Percentiles rank a stretch among this genome's conserved stretches.
Evolutionary conservation across 306 rosid genomes (phyloP).

Genomic region (Fragaria iinumae): DNA sequence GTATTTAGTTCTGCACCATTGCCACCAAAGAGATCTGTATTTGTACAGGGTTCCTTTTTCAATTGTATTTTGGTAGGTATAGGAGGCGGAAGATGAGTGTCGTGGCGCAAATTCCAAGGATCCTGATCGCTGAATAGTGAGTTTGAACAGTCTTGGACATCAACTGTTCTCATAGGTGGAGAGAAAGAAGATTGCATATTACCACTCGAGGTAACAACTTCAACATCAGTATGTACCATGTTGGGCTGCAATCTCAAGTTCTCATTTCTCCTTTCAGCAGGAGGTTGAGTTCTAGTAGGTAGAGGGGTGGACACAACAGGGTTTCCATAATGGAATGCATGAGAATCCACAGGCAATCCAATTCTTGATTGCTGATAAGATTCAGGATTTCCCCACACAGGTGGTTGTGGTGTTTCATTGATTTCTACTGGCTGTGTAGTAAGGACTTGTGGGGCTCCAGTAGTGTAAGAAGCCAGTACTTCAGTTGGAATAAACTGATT

Average conservation of each 20-base stretch:
- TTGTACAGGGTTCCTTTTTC: slow-evolving; percentile 44
- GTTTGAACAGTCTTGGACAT: slow-evolving; percentile 57
- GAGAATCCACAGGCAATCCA: slow-evolving; percentile 34
- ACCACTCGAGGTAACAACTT: slow-evolving; percentile 23
- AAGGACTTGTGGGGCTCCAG: slow-evolving; percentile 32
- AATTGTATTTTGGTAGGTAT: slow-evolving; percentile 39
- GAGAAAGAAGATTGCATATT: slow-evolving; percentile 29
- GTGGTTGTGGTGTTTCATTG: slow-evolving; percentile 46
- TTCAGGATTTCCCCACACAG: slow-evolving; percentile 55
- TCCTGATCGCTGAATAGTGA: slow-evolving; percentile 83
- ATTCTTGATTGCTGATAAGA: slow-evolving; percentile 42
- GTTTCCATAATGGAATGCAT: slow-evolving; percentile 22
- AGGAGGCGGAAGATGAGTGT: slow-evolving; percentile 59
- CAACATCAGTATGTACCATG: slow-evolving; percentile 23
- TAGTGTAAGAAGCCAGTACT: slow-evolving; percentile 38
- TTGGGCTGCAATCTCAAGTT: slow-evolving; percentile 18
- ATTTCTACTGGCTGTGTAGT: slow-evolving; percentile 46
- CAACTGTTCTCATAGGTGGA: slow-evolving; percentile 41
- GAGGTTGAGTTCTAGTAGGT: slow-evolving; percentile 17
- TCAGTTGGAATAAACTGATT: slow-evolving; percentile 30
- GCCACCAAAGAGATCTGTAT: slow-evolving; percentile 47
- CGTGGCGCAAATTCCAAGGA: slow-evolving; percentile 71
- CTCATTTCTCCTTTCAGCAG: slow-evolving; percentile 35
- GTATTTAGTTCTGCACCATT: slow-evolving; percentile 37
- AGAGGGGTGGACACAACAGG: slow-evolving; percentile 31